These are phyloP conservation scores for Juncus inflexus DNA, from an alignment of 176 grass and related monocot species.

Conservation along the genomic window DNA sequence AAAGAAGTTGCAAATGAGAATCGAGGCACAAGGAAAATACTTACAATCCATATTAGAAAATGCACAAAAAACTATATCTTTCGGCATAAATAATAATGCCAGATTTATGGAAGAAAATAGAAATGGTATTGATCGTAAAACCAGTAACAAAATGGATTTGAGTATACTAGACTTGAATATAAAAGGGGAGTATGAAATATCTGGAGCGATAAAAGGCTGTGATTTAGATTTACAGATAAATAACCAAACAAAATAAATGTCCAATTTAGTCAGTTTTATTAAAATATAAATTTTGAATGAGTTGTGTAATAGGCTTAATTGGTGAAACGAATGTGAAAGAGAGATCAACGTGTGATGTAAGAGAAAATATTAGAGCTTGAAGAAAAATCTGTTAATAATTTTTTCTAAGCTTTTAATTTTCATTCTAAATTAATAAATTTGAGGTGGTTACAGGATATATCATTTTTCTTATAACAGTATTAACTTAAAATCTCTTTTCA, in stretches of 20 bases:
- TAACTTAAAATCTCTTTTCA: too few species aligned
- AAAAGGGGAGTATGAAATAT: slow-evolving; percentile 53
- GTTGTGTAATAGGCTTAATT: slow-evolving; percentile 36
- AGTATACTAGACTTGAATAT: slow-evolving; percentile 77
- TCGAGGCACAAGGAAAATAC: slow-evolving; percentile 97
- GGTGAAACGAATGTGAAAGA: slow-evolving; percentile 29
- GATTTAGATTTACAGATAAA: slow-evolving; percentile 50
- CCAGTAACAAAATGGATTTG: slow-evolving; percentile 33
- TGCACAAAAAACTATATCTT: slow-evolving; percentile 58
- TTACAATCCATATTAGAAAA: slow-evolving; percentile 69
- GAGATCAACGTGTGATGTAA: too few species aligned
- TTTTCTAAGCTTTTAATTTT: too few species aligned
- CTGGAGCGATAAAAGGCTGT: slow-evolving; percentile 37
- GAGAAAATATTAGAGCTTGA: too few species aligned
- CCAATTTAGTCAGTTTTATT: slow-evolving; percentile 18
- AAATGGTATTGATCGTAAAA: slow-evolving; percentile 34
- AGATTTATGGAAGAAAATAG: neutral
- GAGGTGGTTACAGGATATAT: too few species aligned
- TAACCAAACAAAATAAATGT: slow-evolving; percentile 38
- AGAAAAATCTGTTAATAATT: too few species aligned
- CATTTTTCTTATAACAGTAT: too few species aligned
- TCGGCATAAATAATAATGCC: slow-evolving; percentile 30
- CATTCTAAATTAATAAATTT: too few species aligned
- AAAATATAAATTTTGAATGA: slow-evolving; percentile 29
- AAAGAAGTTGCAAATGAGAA: slow-evolving; percentile 89